Percentiles rank a stretch among this genome's conserved stretches.
Conservation (phyloP, 805 yeast species). For the Lachancea fermentati region DNA sequence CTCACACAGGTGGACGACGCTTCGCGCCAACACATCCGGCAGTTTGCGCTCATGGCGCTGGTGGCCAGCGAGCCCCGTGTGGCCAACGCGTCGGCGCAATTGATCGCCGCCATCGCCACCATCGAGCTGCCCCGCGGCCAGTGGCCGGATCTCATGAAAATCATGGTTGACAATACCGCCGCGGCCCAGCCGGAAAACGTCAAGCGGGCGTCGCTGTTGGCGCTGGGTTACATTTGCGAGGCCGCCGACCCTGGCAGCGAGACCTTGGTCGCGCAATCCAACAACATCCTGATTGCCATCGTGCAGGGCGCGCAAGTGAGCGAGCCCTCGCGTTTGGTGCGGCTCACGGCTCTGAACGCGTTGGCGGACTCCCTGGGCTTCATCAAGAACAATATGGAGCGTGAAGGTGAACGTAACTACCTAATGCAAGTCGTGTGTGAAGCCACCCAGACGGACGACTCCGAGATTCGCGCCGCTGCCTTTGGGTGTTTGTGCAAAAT, state of each 20-base stretch:
- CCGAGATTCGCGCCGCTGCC: slow-evolving; percentile 85
- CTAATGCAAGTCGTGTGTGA: slow-evolving; percentile 99
- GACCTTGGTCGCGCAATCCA: slow-evolving; percentile 75
- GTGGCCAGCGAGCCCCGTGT: slow-evolving; percentile 63
- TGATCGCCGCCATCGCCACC: slow-evolving; percentile 95
- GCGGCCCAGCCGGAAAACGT: slow-evolving; percentile 70
- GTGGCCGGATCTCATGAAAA: slow-evolving; percentile 84
- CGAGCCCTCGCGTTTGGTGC: slow-evolving; percentile 69
- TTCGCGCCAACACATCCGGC: slow-evolving; percentile 60
- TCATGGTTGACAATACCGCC: slow-evolving; percentile 81
- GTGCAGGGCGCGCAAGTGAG: slow-evolving; percentile 91
- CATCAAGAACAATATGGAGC: slow-evolving; percentile 79
- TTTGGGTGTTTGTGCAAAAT: slow-evolving; percentile 93
- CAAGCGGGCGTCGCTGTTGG: slow-evolving; percentile 78
- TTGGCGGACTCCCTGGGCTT: slow-evolving; percentile 86
- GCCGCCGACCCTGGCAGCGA: slow-evolving; percentile 74
- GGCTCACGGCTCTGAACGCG: slow-evolving; percentile 89
- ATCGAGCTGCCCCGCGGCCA: slow-evolving; percentile 83
- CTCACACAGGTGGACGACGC: slow-evolving; percentile 44
- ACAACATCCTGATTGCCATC: slow-evolving; percentile 89
- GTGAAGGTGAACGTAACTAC: slow-evolving; percentile 92
- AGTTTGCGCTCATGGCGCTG: slow-evolving; percentile 56
- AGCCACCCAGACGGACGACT: slow-evolving; percentile 86
- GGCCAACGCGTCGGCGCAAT: slow-evolving; percentile 84
- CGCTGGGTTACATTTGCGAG: slow-evolving; percentile 96